Evolutionary conservation across 176 grass and related monocot species (phyloP).

Genomic region (Panicum miliaceum): DNA sequence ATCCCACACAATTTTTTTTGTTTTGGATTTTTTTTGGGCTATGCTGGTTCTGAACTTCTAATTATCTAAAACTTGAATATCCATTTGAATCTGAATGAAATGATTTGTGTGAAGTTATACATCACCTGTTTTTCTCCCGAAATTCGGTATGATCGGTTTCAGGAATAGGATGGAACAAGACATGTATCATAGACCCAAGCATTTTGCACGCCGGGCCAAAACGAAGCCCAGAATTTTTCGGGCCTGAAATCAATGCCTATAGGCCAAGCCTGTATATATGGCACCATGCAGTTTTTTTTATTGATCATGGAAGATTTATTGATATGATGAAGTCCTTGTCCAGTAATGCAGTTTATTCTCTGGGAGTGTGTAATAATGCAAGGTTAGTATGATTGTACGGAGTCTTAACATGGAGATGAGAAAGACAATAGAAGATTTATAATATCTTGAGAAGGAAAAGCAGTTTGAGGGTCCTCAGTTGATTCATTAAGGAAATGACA

Average conservation of each 20-base stretch:
- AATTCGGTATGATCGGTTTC: not conserved
- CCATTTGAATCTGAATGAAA: not conserved
- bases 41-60: not conserved
- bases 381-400: not conserved
- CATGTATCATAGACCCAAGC: too few relatives aligned
- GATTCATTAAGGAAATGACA: too few relatives aligned
- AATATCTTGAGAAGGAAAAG: not conserved
- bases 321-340: not conserved
- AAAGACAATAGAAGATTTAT: not conserved
- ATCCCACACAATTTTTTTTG: not conserved
- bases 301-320: not conserved
- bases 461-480: not conserved
- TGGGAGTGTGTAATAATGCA: not conserved
- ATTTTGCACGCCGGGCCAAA: too few relatives aligned
- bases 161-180: not conserved
- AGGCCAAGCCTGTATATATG: not conserved
- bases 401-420: not conserved
- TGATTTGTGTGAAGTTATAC: not conserved
- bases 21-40: not conserved
- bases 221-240: too few relatives aligned
- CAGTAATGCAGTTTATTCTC: not conserved
- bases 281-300: not conserved
- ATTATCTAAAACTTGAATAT: not conserved
- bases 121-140: not conserved
- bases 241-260: too few relatives aligned